A percentile compares a stretch with the other conserved stretches of the same genome.
These are phyloP conservation scores for Cystobasidium onofrii DNA, from an alignment of 768 basidiomycete genomes.

Conservation along the genomic window DNA sequence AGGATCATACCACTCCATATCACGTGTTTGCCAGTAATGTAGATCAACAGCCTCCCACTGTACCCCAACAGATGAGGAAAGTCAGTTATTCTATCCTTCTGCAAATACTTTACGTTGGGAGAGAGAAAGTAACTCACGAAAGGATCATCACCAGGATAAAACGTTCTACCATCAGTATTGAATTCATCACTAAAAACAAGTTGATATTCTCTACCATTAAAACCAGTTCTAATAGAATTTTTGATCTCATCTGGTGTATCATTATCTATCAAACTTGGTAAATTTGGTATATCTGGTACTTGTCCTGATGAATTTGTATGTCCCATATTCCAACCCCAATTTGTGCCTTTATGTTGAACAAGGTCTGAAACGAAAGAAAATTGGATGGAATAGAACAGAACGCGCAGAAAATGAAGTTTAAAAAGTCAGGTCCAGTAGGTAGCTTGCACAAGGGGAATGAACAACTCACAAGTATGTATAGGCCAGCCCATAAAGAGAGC, in stretches of 20 bases:
- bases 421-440: too few species aligned
- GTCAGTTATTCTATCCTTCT: background rate
- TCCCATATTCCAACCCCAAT: slow-evolving; percentile 65
- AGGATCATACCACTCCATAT: slow-evolving; percentile 58
- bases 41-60: slow-evolving; percentile 47
- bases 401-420: too few species aligned
- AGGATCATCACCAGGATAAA: slow-evolving; percentile 60
- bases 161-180: slow-evolving; percentile 59
- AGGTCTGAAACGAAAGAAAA: background rate
- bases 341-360: slow-evolving; percentile 3
- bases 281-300: slow-evolving; percentile 63
- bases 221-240: slow-evolving; percentile 45
- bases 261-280: slow-evolving; percentile 64
- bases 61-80: slow-evolving; percentile 47
- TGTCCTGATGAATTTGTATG: slow-evolving; percentile 81
- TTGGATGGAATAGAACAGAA: too few species aligned
- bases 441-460: background rate
- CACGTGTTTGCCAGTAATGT: slow-evolving; percentile 50
- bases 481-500: slow-evolving; percentile 85
- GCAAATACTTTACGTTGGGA: background rate
- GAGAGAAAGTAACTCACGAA: slow-evolving; percentile 47
- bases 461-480: slow-evolving; percentile 46
- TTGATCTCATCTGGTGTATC: slow-evolving; percentile 55
- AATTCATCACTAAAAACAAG: slow-evolving; percentile 83
- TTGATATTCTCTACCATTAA: slow-evolving; percentile 67